A percentile compares a stretch with the other conserved stretches of the same genome.
Evolutionary conservation across 106 monocot species (phyloP).

Genomic region (Acorus calamus): DNA sequence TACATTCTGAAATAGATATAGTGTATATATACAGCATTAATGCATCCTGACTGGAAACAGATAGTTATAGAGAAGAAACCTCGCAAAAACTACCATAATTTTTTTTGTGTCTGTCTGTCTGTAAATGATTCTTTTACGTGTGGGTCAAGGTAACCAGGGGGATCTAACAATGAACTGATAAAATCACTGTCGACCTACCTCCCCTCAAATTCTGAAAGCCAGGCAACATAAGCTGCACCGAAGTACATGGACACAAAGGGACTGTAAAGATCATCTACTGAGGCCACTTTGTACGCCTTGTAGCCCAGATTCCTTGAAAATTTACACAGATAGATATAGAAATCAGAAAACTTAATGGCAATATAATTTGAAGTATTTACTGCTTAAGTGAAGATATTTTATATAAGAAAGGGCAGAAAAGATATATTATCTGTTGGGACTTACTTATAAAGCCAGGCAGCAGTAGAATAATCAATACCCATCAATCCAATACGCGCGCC

Average conservation of each 20-base stretch:
- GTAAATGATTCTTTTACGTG: too few relatives aligned
- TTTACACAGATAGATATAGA: neutral
- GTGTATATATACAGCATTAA: too few relatives aligned
- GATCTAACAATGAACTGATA: neutral
- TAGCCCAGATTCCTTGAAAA: constrained; percentile 45
- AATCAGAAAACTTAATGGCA: neutral
- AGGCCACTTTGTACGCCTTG: constrained; percentile 57
- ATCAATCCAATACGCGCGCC: constrained; percentile 67
- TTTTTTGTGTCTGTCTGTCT: too few relatives aligned
- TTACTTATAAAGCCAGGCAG: constrained; percentile 80
- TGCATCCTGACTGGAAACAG: too few relatives aligned
- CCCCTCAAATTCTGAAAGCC: constrained; percentile 85
- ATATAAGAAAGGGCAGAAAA: neutral
- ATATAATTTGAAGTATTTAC: neutral
- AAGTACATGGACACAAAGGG: constrained; percentile 98
- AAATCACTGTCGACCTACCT: constrained; percentile 35
- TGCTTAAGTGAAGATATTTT: neutral
- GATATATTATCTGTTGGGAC: constrained; percentile 1
- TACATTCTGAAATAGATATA: too few relatives aligned
- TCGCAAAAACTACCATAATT: too few relatives aligned
- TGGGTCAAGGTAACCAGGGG: too few relatives aligned
- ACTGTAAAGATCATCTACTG: constrained; percentile 83
- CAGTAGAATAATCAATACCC: constrained; percentile 93
- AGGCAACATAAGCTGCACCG: constrained; percentile 71
- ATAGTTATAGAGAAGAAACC: too few relatives aligned